Evolutionary conservation across 768 basidiomycete genomes (phyloP).

Genomic region (Amanita molliuscula): DNA sequence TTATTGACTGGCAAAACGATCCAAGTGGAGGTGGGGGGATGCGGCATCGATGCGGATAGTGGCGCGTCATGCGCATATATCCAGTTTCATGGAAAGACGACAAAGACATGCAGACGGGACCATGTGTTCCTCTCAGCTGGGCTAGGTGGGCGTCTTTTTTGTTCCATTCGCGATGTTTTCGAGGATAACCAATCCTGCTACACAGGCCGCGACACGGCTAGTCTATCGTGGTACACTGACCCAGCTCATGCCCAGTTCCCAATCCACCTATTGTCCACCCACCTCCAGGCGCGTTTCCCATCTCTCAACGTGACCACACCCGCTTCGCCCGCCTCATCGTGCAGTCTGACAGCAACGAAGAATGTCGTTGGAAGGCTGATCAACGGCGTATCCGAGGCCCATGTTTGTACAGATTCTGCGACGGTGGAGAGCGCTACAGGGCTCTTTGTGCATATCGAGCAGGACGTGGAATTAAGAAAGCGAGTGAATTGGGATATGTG

Average conservation of each 20-base stretch:
- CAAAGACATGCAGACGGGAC: conserved; percentile 25
- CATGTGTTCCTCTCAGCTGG: conserved; percentile 36
- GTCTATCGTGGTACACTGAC: conserved; percentile 29
- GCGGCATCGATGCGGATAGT: conserved; percentile 13
- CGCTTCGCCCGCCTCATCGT: conserved; percentile 22
- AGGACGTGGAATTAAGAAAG: background rate
- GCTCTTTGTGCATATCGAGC: conserved; percentile 3
- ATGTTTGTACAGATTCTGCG: conserved; percentile 21
- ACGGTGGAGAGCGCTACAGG: conserved; percentile 13
- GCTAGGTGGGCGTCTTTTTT: conserved; percentile 22
- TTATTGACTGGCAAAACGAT: conserved; percentile 28
- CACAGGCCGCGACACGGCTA: conserved; percentile 13
- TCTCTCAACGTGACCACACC: conserved; percentile 22
- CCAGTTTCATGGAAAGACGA: conserved; percentile 37
- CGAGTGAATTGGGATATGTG: background rate
- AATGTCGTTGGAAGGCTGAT: conserved; percentile 36
- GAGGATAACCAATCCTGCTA: no score
- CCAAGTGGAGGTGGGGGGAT: conserved; percentile 18
- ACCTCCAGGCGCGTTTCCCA: conserved; percentile 26
- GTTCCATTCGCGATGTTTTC: background rate
- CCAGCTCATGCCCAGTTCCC: background rate
- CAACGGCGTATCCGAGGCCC: conserved; percentile 22
- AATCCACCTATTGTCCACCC: conserved; percentile 22
- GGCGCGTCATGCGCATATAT: conserved; percentile 29
- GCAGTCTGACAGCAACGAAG: conserved; percentile 30